Evolutionary conservation across 495 filamentous ascomycete genomes (phyloP).

Genomic region (Peziza echinospora): DNA sequence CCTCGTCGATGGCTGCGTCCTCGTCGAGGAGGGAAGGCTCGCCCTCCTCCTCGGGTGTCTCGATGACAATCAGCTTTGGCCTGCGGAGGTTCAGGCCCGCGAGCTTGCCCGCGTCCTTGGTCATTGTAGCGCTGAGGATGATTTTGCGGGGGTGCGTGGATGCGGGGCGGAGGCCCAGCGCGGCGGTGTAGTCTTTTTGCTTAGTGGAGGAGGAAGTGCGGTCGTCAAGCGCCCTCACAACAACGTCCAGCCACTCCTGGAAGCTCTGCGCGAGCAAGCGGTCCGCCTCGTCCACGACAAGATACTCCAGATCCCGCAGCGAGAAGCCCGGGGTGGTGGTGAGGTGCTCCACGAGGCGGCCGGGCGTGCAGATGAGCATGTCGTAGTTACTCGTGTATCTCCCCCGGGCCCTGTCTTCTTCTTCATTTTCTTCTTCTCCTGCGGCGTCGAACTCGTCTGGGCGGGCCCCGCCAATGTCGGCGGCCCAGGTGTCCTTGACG

Average conservation of each 20-base stretch:
- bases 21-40: too few relatives aligned
- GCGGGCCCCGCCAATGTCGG: constrained; percentile 19
- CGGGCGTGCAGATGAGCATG: constrained; percentile 79
- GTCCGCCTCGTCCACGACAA: constrained; percentile 87
- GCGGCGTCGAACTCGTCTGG: neutral
- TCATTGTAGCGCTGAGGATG: constrained; percentile 76
- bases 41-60: constrained; percentile 23
- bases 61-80: constrained; percentile 57
- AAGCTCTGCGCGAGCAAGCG: constrained; percentile 76
- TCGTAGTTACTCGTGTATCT: constrained; percentile 50
- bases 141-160: constrained; percentile 13
- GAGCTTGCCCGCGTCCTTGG: constrained; percentile 59
- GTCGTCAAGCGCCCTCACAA: constrained; percentile 37
- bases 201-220: neutral
- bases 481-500: constrained; percentile 35
- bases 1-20: constrained; percentile 10
- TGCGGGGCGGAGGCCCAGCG: constrained; percentile 1
- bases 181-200: constrained; percentile 1
- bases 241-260: constrained; percentile 66
- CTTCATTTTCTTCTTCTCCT: constrained; percentile 17
- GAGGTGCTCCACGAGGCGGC: constrained; percentile 78
- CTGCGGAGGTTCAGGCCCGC: constrained; percentile 47
- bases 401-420: constrained; percentile 22
- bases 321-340: constrained; percentile 61
- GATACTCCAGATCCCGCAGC: constrained; percentile 54